Conservation (phyloP, 2,329 filamentous ascomycete species). For the Paramyrothecium roridum region DNA sequence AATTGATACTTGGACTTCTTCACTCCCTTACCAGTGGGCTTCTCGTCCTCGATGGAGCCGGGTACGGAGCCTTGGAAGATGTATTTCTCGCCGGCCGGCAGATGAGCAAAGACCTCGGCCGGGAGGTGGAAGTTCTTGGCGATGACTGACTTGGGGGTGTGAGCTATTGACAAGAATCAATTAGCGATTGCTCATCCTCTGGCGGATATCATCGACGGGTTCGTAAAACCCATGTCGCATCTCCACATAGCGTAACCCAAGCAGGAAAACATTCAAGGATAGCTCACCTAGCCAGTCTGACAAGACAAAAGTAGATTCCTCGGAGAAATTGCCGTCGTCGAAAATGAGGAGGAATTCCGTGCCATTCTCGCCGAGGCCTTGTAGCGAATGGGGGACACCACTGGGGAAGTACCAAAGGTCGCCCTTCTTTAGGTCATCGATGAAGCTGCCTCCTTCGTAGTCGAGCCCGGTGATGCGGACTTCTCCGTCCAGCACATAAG, state of each 20-base stretch:
- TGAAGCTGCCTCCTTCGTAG: constrained; percentile 71
- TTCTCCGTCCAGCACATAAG: constrained; percentile 67
- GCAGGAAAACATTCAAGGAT: background rate
- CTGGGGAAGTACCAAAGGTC: constrained; percentile 81
- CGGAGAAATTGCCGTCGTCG: constrained; percentile 48
- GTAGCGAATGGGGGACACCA: constrained; percentile 73
- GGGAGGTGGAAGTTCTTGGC: constrained; percentile 73
- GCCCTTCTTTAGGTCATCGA: constrained; percentile 73
- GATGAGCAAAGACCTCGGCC: constrained; percentile 65
- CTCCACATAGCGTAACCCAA: background rate
- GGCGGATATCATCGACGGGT: no score
- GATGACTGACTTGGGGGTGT: constrained; percentile 69
- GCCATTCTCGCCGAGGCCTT: constrained; percentile 64
- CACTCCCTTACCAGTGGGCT: constrained; percentile 56
- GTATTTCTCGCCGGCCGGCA: constrained; percentile 68
- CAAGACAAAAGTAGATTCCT: constrained; percentile 67
- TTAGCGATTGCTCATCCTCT: background rate
- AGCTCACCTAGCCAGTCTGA: constrained; percentile 66
- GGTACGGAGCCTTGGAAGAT: constrained; percentile 71
- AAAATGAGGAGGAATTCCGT: constrained; percentile 48
- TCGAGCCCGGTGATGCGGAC: constrained; percentile 72
- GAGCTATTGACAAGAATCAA: constrained; percentile 38
- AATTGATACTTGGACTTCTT: constrained; percentile 68
- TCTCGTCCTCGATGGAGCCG: constrained; percentile 62
- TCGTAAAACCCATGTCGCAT: background rate